Evolutionary conservation across 805 yeast species (phyloP).

Genomic region (Candida endomychidarum): DNA sequence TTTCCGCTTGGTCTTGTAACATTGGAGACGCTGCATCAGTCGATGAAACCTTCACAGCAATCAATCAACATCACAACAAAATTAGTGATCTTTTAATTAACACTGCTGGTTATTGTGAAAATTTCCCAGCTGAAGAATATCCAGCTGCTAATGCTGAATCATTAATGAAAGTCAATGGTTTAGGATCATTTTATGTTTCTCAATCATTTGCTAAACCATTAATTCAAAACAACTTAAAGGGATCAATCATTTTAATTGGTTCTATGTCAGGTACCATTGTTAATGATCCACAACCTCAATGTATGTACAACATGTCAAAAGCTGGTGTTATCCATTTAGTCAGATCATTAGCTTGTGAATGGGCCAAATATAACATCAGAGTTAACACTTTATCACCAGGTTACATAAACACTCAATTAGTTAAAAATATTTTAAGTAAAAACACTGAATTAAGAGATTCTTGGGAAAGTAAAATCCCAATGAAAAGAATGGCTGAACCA

Average conservation of each 20-base stretch:
- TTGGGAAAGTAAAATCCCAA: constrained; percentile 73
- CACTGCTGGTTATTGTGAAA: constrained; percentile 86
- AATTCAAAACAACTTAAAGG: constrained; percentile 53
- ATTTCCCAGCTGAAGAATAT: constrained; percentile 74
- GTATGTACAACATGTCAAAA: constrained; percentile 80
- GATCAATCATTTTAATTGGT: constrained; percentile 69
- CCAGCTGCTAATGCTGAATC: constrained; percentile 70
- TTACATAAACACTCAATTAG: constrained; percentile 76
- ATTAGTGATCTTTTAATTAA: constrained; percentile 67
- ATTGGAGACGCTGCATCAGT: constrained; percentile 65
- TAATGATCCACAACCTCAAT: constrained; percentile 77
- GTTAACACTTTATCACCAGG: constrained; percentile 81
- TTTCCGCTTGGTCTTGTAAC: constrained; percentile 72
- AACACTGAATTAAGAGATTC: constrained; percentile 61
- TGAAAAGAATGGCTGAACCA: constrained; percentile 84
- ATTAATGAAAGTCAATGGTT: constrained; percentile 66
- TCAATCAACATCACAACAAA: constrained; percentile 57
- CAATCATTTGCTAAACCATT: constrained; percentile 71
- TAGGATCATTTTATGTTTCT: constrained; percentile 75
- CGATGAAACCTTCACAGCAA: constrained; percentile 51
- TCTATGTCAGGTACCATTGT: constrained; percentile 79
- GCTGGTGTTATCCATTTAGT: constrained; percentile 84
- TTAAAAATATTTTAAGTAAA: constrained; percentile 66
- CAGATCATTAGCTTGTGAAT: constrained; percentile 73
- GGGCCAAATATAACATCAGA: constrained; percentile 76